phyloP scores from a whole-genome alignment of 2,329 filamentous ascomycete species.

The Monilinia fructicola region DNA sequence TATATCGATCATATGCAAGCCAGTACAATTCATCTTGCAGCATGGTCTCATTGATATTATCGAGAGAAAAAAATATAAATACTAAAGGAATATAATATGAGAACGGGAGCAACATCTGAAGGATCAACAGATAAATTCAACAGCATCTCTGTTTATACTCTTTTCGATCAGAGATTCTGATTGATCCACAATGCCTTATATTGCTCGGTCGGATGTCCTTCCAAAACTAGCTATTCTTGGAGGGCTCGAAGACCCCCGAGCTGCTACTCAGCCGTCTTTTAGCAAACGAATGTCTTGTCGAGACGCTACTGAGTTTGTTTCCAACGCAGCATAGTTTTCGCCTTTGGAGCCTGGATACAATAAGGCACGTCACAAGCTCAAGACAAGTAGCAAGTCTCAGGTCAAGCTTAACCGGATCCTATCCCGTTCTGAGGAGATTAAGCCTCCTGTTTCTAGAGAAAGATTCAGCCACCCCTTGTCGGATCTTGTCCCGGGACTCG shows the following conservation, averaged over 20 bases:
- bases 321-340: not conserved
- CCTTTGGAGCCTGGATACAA: not conserved
- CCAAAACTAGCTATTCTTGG: not conserved
- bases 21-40: not conserved
- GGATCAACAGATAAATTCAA: not conserved
- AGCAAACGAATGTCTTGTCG: constrained; percentile 2
- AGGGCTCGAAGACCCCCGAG: constrained; percentile 12
- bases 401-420: not conserved
- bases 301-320: not conserved
- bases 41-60: not conserved
- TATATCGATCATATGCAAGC: not conserved
- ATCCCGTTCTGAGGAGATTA: not conserved
- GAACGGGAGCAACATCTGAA: not conserved
- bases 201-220: not conserved
- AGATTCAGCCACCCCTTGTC: not conserved
- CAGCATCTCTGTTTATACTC: not conserved
- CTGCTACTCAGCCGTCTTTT: not conserved
- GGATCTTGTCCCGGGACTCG: not conserved
- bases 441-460: not conserved
- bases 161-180: not conserved
- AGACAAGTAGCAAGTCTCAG: not conserved
- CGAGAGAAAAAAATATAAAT: not conserved
- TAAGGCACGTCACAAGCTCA: not conserved
- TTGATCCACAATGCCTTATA: constrained; percentile 1
- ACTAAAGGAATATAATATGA: no score